Evolutionary conservation across 192 early-diverging fungal genomes (phyloP), one percentile per base, ranked within the genome.

Genomic region (Oehlia diaphana): DNA sequence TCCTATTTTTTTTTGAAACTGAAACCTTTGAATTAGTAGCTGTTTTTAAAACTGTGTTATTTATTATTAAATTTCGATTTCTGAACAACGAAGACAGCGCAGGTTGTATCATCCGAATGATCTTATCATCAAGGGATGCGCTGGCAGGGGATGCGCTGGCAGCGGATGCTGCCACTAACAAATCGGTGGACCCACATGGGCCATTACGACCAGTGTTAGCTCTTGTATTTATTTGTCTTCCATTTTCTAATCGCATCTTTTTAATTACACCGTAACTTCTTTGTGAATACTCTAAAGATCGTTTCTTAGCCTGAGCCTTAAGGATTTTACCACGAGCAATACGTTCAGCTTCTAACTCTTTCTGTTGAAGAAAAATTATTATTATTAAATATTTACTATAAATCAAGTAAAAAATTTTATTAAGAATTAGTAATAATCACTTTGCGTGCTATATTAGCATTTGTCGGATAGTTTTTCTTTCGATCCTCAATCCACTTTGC

Each of bases 401-500:
- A 42, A 42, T 42, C 7, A 42, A 9, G 39, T 42, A 42, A 42
- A 42, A 42, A 42, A 6, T 31, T 53, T 28, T 73, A 47, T 44
- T 58, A 74, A 37, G 13, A 49, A 53, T 50, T 49, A 53, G 19
- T 1, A 58, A n/a, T 23, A n/a, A 42, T 19, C 80, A 91, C 89
- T 72, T 95, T 96, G 67, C 85, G 79, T 31, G 72, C 81, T 14
- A 95, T 84, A 81, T 93, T 96, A 26, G 79, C 88, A 44, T 90
- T 82, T 0, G 92, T 94, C 31, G 95, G 95, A 84, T 92, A 96
- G 65, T 89, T 90, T 73, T 86, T 90, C 73, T 94, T 94, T 63
- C 95, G 81, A 63, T 93, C 94, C 33, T 87, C 92, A 42, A 96
- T 95, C 94, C 94, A 97, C n/a, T 90, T 85, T 2, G 82, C 92